Conservation (phyloP, 192 early-diverging fungal genomes). For the Blastocladiella britannica region DNA sequence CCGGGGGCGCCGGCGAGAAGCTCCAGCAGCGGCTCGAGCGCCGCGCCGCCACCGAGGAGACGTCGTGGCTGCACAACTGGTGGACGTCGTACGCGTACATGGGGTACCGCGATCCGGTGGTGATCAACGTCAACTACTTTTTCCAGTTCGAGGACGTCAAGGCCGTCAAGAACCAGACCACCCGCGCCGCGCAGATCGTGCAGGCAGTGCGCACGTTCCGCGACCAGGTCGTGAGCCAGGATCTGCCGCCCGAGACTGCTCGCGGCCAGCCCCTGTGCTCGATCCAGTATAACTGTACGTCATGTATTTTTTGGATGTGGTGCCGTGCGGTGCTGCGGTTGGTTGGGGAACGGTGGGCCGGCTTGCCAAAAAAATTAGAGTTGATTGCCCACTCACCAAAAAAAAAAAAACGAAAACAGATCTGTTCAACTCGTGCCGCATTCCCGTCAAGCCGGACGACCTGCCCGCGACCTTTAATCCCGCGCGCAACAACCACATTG, state of each 20-base stretch:
- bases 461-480: constrained; percentile 52
- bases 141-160: constrained; percentile 82
- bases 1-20: constrained; percentile 56
- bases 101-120: constrained; percentile 89
- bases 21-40: constrained; percentile 65
- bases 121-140: constrained; percentile 91
- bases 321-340: no score
- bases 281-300: constrained; percentile 47
- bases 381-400: no score
- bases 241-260: not conserved
- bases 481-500: constrained; percentile 53
- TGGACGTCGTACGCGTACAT: constrained; percentile 92
- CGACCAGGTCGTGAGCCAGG: constrained; percentile 33
- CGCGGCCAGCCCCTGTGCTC: not conserved
- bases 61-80: constrained; percentile 92
- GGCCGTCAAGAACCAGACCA: constrained; percentile 28
- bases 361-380: no score
- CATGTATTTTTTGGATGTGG: constrained; percentile 53
- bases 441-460: constrained; percentile 71
- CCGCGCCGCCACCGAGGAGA: constrained; percentile 44
- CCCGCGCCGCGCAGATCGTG: constrained; percentile 72
- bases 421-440: constrained; percentile 91
- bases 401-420: constrained; percentile 82
- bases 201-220: constrained; percentile 81
- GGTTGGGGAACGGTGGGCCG: no score